Base-by-base conservation (phyloP, 495 filamentous ascomycete species). In the Rhizodiscina lignyota region DNA sequence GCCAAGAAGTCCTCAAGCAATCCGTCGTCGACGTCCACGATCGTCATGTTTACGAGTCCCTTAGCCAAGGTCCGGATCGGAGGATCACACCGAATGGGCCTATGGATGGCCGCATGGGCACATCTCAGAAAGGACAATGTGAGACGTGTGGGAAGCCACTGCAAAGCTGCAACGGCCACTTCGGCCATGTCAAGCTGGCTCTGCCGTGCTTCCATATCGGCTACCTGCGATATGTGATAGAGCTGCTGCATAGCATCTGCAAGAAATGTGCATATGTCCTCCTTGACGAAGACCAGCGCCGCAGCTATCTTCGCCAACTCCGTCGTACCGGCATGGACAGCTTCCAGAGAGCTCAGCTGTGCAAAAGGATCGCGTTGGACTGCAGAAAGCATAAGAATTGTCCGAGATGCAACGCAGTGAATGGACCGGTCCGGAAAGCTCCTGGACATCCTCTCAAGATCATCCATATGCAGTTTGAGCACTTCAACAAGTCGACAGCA, bases 151-250 rank as follows among this genome's bases (percentile, higher is more conserved):
- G 77, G 31, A 67, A 76, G 40, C 64, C 67, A 6, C 60, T 94
- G 27, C 66, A 80, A 37, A 64, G 73, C 30, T 97, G 89, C 54
- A 86, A 85, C 42, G 89, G 89, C 18, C 89, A 97, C 56, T 97
- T 94, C 42, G 89, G 89, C 27, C 79, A 93, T 57, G 74, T 96
- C 39, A 70, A 77, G 51, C 68, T 97, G 16, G 82, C 85, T 5
- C 65, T 97, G 8, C 89, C 89, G 4, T 79, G 79, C 19, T 94
- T 94, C 46, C 89, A 96, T 50, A 80, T 96, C 42, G 89, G 89
- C 37, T 97, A 94, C 48, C 76, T 96, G 48, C 86, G 81, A 48
- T 78, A 85, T 42, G 82, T 87, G 28, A 83, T 91, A 39, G 70
- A 72, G 13, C 84, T 92, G 30, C 63, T 96, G 22, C 83, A 94